A percentile compares a stretch with the other conserved stretches of the same genome.
These are phyloP conservation scores for Tuber calosporum DNA, from an alignment of 495 filamentous ascomycete genomes.

Conservation along the genomic window DNA sequence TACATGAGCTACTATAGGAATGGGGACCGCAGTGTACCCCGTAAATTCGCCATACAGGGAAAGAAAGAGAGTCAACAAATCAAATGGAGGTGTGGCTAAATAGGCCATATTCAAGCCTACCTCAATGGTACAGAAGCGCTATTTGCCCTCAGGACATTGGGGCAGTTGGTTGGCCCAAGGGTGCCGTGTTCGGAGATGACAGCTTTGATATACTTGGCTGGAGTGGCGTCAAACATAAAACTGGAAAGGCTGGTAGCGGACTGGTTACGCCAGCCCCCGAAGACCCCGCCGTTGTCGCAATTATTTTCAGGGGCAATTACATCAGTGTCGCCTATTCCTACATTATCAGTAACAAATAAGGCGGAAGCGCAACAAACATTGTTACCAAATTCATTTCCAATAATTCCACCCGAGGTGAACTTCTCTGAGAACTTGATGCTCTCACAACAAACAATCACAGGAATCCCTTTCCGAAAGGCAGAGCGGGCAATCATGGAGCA, in stretches of 20 bases:
- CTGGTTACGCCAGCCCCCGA: conserved; percentile 56
- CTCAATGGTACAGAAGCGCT: not conserved
- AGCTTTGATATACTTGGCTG: conserved; percentile 77
- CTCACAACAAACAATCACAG: conserved; percentile 88
- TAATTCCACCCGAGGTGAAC: conserved; percentile 82
- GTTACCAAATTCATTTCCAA: conserved; percentile 80
- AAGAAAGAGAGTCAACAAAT: not conserved
- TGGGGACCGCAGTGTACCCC: not conserved
- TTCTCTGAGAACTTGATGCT: conserved; percentile 92
- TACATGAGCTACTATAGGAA: not conserved
- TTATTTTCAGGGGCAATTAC: conserved; percentile 23
- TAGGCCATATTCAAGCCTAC: not conserved
- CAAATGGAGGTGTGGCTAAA: not conserved
- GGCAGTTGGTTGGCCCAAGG: conserved; percentile 76
- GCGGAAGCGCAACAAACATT: conserved; percentile 48
- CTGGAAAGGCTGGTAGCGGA: conserved; percentile 66
- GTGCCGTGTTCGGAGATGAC: conserved; percentile 87
- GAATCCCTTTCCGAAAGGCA: conserved; percentile 63
- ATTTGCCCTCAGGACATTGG: conserved; percentile 40
- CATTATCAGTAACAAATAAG: conserved; percentile 1
- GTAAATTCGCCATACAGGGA: not conserved
- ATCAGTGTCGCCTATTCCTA: conserved; percentile 29
- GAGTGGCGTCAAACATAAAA: conserved; percentile 88
- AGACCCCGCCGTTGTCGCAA: conserved; percentile 36
- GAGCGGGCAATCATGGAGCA: conserved; percentile 84